Conservation (phyloP, 1,284 basidiomycete genomes). For the Coniferiporia sulphurascens region DNA sequence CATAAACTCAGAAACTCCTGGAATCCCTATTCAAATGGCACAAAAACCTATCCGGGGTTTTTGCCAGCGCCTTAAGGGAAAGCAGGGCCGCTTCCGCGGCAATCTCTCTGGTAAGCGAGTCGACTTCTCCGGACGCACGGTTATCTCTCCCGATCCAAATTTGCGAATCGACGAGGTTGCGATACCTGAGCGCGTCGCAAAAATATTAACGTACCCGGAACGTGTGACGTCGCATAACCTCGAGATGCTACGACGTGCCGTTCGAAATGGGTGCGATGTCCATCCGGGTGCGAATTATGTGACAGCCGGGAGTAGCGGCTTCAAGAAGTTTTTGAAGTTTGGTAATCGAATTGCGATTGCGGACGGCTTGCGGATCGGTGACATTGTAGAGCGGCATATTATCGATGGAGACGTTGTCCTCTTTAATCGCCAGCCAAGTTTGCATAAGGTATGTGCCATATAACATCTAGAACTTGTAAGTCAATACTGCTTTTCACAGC, state of each 20-base stretch:
- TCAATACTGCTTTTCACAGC: slow-evolving; percentile 41
- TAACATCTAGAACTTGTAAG: slow-evolving; percentile 3
- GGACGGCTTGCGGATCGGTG: slow-evolving; percentile 76
- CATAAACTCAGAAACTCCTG: slow-evolving; percentile 97
- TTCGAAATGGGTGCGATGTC: slow-evolving; percentile 86
- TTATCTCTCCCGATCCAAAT: slow-evolving; percentile 99
- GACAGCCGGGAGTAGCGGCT: slow-evolving; percentile 66
- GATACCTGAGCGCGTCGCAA: slow-evolving; percentile 94
- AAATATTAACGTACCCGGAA: slow-evolving; percentile 95
- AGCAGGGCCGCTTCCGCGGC: slow-evolving; percentile 97
- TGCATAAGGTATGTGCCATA: slow-evolving; percentile 71
- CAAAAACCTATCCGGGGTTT: slow-evolving; percentile 95
- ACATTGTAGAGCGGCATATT: slow-evolving; percentile 92
- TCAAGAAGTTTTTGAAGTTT: slow-evolving; percentile 86
- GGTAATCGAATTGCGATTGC: slow-evolving; percentile 74
- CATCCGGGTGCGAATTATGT: slow-evolving; percentile 98
- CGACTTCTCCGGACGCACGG: slow-evolving; percentile 97
- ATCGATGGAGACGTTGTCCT: slow-evolving; percentile 96
- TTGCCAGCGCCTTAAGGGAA: slow-evolving; percentile 97
- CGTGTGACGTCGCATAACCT: slow-evolving; percentile 94
- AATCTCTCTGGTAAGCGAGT: slow-evolving; percentile 99
- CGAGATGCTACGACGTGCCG: slow-evolving; percentile 68
- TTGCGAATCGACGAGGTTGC: slow-evolving; percentile 97
- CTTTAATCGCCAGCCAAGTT: slow-evolving; percentile 98
- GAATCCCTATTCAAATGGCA: slow-evolving; percentile 79